A percentile compares a stretch with the other conserved stretches of the same genome.
phyloP scores from a whole-genome alignment of 495 filamentous ascomycete genomes.

The Halenospora varia region DNA sequence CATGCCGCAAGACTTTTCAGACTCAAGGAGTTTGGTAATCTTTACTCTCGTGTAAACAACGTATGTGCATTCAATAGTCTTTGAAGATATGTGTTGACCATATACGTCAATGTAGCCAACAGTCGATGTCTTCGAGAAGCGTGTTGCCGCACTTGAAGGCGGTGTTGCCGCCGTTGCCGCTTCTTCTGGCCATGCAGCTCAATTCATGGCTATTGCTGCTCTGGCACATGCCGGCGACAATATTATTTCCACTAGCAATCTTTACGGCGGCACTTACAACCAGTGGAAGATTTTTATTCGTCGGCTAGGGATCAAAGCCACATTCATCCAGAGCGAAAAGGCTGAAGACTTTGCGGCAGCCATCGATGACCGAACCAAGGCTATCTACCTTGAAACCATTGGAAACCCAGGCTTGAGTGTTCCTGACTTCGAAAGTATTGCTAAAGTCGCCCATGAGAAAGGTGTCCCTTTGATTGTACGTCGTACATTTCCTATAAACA shows the following conservation, averaged over 20 bases:
- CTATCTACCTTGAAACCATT: constrained; percentile 87
- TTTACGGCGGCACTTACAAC: constrained; percentile 97
- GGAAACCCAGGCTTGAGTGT: constrained; percentile 94
- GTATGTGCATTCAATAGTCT: constrained; percentile 28
- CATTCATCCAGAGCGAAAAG: constrained; percentile 79
- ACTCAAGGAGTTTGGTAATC: constrained; percentile 97
- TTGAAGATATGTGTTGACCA: background rate
- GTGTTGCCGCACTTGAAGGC: constrained; percentile 89
- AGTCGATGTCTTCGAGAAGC: constrained; percentile 93
- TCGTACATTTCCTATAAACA: constrained; percentile 58
- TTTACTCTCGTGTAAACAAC: constrained; percentile 98
- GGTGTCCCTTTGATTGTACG: constrained; percentile 78
- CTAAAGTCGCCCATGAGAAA: constrained; percentile 67
- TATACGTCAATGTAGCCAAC: constrained; percentile 56
- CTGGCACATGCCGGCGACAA: constrained; percentile 85
- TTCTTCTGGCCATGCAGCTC: constrained; percentile 83
- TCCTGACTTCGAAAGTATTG: constrained; percentile 78
- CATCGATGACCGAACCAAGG: constrained; percentile 93
- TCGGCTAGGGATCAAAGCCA: constrained; percentile 67
- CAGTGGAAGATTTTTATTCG: constrained; percentile 72
- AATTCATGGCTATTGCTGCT: constrained; percentile 83
- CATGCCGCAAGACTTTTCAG: constrained; percentile 95
- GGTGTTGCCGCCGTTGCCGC: constrained; percentile 87
- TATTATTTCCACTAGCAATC: constrained; percentile 82
- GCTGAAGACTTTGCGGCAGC: constrained; percentile 73